phyloP scores from a whole-genome alignment of 805 yeast species.

The Metschnikowia koreensis region DNA sequence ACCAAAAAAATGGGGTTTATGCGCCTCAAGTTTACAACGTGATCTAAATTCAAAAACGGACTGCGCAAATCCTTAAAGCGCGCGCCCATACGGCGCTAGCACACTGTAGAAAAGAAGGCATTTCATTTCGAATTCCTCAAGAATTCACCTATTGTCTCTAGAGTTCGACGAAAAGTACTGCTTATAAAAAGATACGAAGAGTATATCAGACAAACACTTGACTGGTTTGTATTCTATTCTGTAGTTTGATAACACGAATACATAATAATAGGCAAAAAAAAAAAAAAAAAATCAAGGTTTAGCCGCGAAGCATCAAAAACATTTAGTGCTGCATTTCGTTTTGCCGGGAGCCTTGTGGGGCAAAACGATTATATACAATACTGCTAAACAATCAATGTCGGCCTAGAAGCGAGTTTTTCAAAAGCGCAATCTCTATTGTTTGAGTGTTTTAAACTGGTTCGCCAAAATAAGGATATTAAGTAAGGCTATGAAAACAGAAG shows the following conservation, averaged over 20 bases:
- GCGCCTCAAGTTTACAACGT: neutral
- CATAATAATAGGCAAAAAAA: too few relatives aligned
- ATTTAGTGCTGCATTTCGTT: neutral
- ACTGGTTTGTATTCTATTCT: too few relatives aligned
- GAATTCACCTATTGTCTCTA: neutral
- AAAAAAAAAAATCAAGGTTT: neutral
- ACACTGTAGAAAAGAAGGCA: neutral
- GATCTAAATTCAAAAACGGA: neutral
- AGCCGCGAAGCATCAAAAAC: constrained; percentile 5
- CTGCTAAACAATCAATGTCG: neutral
- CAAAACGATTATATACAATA: neutral
- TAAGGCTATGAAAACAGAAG: neutral
- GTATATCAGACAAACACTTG: neutral
- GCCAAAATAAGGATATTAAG: neutral
- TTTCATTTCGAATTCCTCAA: neutral
- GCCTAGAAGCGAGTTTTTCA: constrained; percentile 9
- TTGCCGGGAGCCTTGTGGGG: neutral
- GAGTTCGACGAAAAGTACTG: too few relatives aligned
- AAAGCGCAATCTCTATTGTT: constrained; percentile 3
- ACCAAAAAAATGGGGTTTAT: neutral
- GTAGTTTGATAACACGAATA: too few relatives aligned
- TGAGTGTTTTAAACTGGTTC: neutral
- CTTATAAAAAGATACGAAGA: neutral
- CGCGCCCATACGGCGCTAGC: neutral
- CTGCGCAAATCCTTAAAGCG: constrained; percentile 8